These are phyloP conservation scores for Cladobotryum mycophilum DNA, from an alignment of 2,329 filamentous ascomycete genomes.

Conservation along the genomic window DNA sequence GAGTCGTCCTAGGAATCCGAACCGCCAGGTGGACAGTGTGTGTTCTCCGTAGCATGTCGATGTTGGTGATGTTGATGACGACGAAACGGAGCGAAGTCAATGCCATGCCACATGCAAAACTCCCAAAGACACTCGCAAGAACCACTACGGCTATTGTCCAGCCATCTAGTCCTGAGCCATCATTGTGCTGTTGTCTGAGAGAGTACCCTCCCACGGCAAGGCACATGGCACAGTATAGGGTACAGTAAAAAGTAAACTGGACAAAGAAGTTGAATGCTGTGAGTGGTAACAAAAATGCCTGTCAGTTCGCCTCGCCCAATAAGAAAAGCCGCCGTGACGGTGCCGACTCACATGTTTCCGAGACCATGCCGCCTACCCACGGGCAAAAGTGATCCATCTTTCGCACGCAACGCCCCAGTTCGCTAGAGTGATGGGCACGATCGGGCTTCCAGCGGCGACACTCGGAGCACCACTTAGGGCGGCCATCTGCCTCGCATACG, in stretches of 20 bases:
- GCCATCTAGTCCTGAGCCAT: slow-evolving; percentile 41
- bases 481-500: slow-evolving; percentile 73
- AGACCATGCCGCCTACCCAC: slow-evolving; percentile 91
- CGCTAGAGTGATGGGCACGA: slow-evolving; percentile 77
- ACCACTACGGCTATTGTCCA: slow-evolving; percentile 62
- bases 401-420: slow-evolving; percentile 71
- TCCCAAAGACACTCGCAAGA: slow-evolving; percentile 63
- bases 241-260: slow-evolving; percentile 73
- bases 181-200: slow-evolving; percentile 46
- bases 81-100: slow-evolving; percentile 64
- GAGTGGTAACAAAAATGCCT: too few species aligned
- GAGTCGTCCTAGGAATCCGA: slow-evolving; percentile 51
- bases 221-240: slow-evolving; percentile 58
- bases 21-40: slow-evolving; percentile 70
- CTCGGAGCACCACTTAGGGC: slow-evolving; percentile 78
- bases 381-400: slow-evolving; percentile 98
- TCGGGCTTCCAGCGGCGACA: slow-evolving; percentile 88
- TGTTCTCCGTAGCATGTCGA: slow-evolving; percentile 65
- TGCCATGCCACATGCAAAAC: slow-evolving; percentile 79
- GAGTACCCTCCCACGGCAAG: slow-evolving; percentile 60
- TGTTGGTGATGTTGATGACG: slow-evolving; percentile 70
- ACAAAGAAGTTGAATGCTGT: slow-evolving; percentile 83
- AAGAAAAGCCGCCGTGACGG: too few species aligned
- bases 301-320: not conserved
- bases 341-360: slow-evolving; percentile 58